Evolutionary conservation across 2,329 filamentous ascomycete genomes (phyloP).

Genomic region (Colletotrichum scovillei): DNA sequence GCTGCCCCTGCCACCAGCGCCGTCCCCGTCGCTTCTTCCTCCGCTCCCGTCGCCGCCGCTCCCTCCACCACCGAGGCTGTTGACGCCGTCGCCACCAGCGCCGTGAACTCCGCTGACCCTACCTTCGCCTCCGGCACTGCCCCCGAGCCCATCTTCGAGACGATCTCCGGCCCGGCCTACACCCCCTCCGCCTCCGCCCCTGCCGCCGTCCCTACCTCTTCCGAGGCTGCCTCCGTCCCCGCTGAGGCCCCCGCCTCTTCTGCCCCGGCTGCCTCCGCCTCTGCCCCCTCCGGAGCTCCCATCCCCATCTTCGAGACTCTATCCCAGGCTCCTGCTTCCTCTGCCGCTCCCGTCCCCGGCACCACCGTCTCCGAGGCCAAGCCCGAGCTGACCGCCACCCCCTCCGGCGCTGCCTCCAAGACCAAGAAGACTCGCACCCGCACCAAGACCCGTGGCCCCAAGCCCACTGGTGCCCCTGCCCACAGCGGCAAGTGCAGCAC

Average conservation of each 20-base stretch:
- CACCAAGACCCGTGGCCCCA: conserved; percentile 6
- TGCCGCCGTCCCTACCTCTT: not conserved
- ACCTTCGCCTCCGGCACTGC: conserved; percentile 14
- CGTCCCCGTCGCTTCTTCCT: conserved; percentile 1
- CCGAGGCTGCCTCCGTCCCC: not conserved
- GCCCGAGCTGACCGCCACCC: conserved; percentile 9
- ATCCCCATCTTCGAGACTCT: conserved; percentile 19
- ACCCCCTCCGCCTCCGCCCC: not conserved
- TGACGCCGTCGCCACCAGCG: conserved; percentile 8
- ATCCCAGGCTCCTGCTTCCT: not conserved
- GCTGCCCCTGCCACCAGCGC: conserved; percentile 4
- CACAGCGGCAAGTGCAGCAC: conserved; percentile 2
- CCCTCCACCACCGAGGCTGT: conserved; percentile 9
- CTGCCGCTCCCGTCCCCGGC: not conserved
- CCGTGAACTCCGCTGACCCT: conserved; percentile 4
- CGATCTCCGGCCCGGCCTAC: conserved; percentile 22
- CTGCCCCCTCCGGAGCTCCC: conserved; percentile 11
- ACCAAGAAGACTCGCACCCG: conserved; percentile 11
- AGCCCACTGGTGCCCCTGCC: not conserved
- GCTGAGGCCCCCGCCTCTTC: not conserved
- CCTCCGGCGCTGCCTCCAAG: conserved; percentile 19
- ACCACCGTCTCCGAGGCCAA: conserved; percentile 11
- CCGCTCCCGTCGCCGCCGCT: not conserved
- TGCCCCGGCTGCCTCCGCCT: not conserved
- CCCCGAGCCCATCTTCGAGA: conserved; percentile 23